Evolutionary conservation across 306 rosid genomes (phyloP).

Genomic region (Vigna unguiculata): DNA sequence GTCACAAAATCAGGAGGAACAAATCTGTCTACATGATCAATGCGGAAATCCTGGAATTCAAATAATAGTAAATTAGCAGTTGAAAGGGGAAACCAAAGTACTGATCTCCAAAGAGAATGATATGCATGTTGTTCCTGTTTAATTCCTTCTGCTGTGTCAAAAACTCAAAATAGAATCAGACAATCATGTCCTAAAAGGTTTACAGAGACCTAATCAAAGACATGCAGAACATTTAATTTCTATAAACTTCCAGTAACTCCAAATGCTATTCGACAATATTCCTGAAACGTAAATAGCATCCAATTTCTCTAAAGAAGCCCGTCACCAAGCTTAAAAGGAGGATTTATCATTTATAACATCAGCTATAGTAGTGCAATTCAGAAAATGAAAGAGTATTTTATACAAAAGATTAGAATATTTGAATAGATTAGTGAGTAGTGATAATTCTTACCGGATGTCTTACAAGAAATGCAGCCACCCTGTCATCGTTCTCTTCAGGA

Average conservation of each 20-base stretch:
- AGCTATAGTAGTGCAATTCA: not conserved
- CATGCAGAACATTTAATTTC: not conserved
- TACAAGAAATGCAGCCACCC: slow-evolving; percentile 81
- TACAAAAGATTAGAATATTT: slow-evolving; percentile 11
- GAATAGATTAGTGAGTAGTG: not conserved
- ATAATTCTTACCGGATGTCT: slow-evolving; percentile 72
- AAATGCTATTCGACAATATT: not conserved
- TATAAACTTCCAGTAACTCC: slow-evolving; percentile 19
- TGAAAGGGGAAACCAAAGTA: slow-evolving; percentile 19
- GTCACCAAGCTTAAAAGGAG: not conserved
- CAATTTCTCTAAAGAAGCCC: slow-evolving; percentile 14
- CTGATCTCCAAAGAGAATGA: slow-evolving; percentile 5
- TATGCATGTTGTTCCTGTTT: not conserved
- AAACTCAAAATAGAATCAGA: slow-evolving; percentile 4
- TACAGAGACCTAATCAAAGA: slow-evolving; percentile 6
- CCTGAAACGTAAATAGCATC: not conserved
- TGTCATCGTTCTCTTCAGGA: slow-evolving; percentile 87
- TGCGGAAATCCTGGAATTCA: slow-evolving; percentile 67
- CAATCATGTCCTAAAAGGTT: slow-evolving; percentile 17
- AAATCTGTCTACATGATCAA: slow-evolving; percentile 65
- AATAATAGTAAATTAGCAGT: slow-evolving; percentile 41
- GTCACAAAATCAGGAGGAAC: slow-evolving; percentile 73
- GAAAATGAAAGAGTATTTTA: not conserved
- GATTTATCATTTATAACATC: slow-evolving; percentile 18
- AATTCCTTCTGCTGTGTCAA: not conserved